Evolutionary conservation across 106 monocot genomes (phyloP).

Genomic region (Cymbidium sinense): DNA sequence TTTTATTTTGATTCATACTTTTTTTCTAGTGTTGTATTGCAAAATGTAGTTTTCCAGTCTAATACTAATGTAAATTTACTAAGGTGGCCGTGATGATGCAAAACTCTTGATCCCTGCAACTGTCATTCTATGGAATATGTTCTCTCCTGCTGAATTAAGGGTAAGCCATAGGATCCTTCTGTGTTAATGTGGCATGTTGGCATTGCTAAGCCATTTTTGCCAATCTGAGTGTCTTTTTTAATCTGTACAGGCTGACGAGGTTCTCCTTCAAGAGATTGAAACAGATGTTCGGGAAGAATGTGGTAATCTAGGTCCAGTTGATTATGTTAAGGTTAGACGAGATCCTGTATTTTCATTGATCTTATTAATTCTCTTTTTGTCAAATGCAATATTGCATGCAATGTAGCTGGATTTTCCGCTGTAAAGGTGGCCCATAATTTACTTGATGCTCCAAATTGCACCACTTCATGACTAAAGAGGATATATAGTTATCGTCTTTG

Average conservation of each 20-base stretch:
- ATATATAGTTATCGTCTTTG: neutral
- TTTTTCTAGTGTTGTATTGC: neutral
- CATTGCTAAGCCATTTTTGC: neutral
- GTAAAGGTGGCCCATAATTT: neutral
- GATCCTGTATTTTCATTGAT: neutral
- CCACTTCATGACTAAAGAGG: neutral
- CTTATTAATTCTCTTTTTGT: neutral
- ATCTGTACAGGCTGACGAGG: conserved; percentile 76
- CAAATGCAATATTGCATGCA: neutral
- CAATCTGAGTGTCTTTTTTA: conserved; percentile 4
- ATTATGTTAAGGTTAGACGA: conserved; percentile 64
- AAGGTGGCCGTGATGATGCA: conserved; percentile 95
- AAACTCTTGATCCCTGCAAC: conserved; percentile 66
- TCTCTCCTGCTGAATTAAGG: conserved; percentile 86
- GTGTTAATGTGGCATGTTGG: neutral
- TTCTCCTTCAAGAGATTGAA: conserved; percentile 76
- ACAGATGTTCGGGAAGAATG: conserved; percentile 92
- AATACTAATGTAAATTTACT: conserved; percentile 11
- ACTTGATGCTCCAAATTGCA: neutral
- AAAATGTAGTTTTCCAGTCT: neutral
- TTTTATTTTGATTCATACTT: neutral
- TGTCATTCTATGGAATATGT: conserved; percentile 77
- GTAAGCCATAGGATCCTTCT: conserved; percentile 25
- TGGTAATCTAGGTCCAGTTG: conserved; percentile 67
- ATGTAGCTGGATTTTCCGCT: neutral